Conservation (phyloP, 805 yeast genomes). For the Sungouiozyma ichnusensis region DNA sequence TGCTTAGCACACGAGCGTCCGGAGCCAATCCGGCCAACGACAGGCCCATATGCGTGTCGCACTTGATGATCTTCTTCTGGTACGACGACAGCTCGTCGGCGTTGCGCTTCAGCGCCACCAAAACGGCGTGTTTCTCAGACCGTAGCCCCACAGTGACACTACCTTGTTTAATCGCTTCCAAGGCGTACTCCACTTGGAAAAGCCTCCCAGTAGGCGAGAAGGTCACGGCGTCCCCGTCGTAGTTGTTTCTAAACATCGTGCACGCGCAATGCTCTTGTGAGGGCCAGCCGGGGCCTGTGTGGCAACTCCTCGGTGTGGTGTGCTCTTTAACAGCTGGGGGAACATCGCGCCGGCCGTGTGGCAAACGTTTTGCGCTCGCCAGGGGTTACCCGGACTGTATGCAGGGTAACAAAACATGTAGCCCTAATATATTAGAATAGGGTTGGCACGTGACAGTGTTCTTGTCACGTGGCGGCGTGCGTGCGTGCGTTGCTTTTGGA, state of each 20-base stretch:
- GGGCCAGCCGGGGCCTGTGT: not conserved
- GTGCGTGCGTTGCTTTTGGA: too few relatives aligned
- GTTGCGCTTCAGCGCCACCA: constrained; percentile 89
- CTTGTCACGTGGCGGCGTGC: too few relatives aligned
- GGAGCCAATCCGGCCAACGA: constrained; percentile 98
- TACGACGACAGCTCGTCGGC: constrained; percentile 97
- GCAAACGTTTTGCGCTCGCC: not conserved
- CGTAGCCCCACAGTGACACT: constrained; percentile 93
- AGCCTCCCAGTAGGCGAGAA: constrained; percentile 97
- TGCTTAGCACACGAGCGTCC: constrained; percentile 89
- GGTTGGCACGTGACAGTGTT: not conserved
- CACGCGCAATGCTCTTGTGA: not conserved
- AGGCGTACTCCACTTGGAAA: constrained; percentile 94
- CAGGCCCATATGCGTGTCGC: constrained; percentile 89
- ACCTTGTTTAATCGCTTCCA: constrained; percentile 97
- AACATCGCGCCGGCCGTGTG: too few relatives aligned
- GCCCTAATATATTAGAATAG: too few relatives aligned
- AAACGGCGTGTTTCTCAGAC: constrained; percentile 76
- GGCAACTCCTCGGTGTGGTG: not conserved
- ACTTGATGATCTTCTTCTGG: constrained; percentile 84
- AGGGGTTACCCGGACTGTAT: not conserved
- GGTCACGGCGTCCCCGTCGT: constrained; percentile 97
- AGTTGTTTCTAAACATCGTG: constrained; percentile 82
- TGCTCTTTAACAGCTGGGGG: too few relatives aligned
- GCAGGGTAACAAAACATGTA: too few relatives aligned